Percentiles rank a stretch among this genome's conserved stretches.
These are phyloP conservation scores for Psilocybe cubensis DNA, from an alignment of 768 basidiomycete species.

Conservation along the genomic window DNA sequence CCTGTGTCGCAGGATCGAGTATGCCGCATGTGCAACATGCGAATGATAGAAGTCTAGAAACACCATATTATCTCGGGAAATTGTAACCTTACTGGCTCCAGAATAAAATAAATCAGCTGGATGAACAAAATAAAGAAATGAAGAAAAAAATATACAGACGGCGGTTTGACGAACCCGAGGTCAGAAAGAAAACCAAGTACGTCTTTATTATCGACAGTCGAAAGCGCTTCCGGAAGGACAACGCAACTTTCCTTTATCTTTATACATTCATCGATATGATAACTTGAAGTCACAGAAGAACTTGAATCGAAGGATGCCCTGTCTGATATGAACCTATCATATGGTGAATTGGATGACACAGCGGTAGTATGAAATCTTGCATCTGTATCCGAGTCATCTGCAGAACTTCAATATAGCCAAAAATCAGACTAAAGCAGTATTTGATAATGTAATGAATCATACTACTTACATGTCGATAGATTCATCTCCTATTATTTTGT, in stretches of 20 bases:
- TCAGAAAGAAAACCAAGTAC: neutral
- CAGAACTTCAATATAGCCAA: neutral
- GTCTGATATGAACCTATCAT: neutral
- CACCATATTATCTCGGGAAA: neutral
- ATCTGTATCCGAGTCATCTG: neutral
- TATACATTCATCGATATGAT: neutral
- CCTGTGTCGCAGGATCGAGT: constrained; percentile 12
- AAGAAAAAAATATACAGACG: neutral
- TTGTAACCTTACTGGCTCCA: neutral
- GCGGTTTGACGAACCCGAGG: constrained; percentile 8
- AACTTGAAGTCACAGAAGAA: neutral
- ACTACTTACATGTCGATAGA: neutral
- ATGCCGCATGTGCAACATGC: constrained; percentile 16
- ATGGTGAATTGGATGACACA: too few relatives aligned
- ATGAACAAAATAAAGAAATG: neutral
- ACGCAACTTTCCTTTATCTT: neutral
- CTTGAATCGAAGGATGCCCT: neutral
- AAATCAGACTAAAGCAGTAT: neutral
- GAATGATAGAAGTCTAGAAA: constrained; percentile 14
- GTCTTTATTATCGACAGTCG: neutral
- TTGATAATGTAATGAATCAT: neutral
- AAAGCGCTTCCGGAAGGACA: neutral
- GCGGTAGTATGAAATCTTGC: neutral
- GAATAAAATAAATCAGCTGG: neutral
- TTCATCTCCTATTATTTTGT: neutral